Percentiles rank a stretch among this genome's conserved stretches.
These are phyloP conservation scores for Moricandia moricandioides DNA, from an alignment of 345 rosid genomes.

Conservation along the genomic window DNA sequence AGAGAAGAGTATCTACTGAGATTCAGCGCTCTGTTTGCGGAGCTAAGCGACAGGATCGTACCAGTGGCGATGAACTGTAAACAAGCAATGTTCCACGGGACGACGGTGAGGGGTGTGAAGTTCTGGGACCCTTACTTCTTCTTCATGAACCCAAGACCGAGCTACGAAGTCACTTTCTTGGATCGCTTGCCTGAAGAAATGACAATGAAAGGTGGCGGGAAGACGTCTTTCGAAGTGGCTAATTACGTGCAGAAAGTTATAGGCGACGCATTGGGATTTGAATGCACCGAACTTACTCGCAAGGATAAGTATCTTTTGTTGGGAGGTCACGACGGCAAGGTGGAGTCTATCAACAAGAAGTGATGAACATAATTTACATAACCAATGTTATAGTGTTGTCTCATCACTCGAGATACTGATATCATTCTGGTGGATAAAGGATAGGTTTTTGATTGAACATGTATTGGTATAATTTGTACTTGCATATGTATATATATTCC, in stretches of 20 bases:
- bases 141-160: conserved; percentile 94
- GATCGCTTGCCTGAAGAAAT: conserved; percentile 77
- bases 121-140: conserved; percentile 91
- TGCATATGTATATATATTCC: not conserved
- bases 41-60: conserved; percentile 88
- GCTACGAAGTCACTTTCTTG: conserved; percentile 68
- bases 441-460: not conserved
- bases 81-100: conserved; percentile 82
- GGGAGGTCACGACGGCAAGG: conserved; percentile 86
- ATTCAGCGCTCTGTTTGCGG: conserved; percentile 92
- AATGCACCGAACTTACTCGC: conserved; percentile 70
- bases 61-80: conserved; percentile 88
- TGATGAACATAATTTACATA: not conserved
- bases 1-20: conserved; percentile 74
- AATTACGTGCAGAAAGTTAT: conserved; percentile 82
- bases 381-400: not conserved
- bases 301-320: conserved; percentile 83
- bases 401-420: not conserved
- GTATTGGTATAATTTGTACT: not conserved
- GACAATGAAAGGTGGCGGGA: conserved; percentile 79
- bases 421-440: not conserved
- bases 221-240: conserved; percentile 81
- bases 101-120: conserved; percentile 87
- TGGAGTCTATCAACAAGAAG: conserved; percentile 71
- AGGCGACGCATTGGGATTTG: conserved; percentile 65